Percentiles rank a stretch among this genome's conserved stretches.
These are phyloP conservation scores for Fusarium sp. DNA, from an alignment of 2,329 filamentous ascomycete species.

Conservation along the genomic window DNA sequence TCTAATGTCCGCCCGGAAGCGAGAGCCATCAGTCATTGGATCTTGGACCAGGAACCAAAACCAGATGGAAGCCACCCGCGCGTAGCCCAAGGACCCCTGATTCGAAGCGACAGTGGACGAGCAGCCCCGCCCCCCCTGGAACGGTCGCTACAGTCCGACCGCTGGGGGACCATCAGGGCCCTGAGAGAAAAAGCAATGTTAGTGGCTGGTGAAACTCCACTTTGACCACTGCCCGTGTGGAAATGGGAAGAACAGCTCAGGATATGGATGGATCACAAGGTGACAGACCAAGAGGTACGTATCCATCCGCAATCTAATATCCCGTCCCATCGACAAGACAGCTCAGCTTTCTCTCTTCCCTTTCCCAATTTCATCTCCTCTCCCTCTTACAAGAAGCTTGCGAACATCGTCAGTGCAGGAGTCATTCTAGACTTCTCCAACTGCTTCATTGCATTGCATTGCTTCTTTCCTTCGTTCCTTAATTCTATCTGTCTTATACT, in stretches of 20 bases:
- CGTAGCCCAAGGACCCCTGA: constrained; percentile 28
- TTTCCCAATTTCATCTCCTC: constrained; percentile 5
- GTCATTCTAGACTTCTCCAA: constrained; percentile 14
- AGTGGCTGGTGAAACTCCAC: constrained; percentile 26
- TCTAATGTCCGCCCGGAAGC: constrained; percentile 6
- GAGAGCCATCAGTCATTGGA: constrained; percentile 5
- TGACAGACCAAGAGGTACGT: constrained; percentile 27
- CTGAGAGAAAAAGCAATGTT: constrained; percentile 9
- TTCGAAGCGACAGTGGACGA: constrained; percentile 10
- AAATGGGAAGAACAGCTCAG: constrained; percentile 34
- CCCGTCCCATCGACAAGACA: constrained; percentile 32
- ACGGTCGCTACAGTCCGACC: constrained; percentile 30
- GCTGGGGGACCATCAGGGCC: constrained; percentile 27
- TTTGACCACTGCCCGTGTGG: constrained; percentile 2
- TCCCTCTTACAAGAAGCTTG: constrained; percentile 24
- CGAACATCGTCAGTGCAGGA: constrained; percentile 20
- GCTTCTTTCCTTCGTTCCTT: constrained; percentile 23
- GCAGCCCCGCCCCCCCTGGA: constrained; percentile 12
- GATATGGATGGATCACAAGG: constrained; percentile 18
- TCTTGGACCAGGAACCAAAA: constrained; percentile 17
- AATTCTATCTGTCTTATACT: not conserved
- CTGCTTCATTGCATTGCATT: constrained; percentile 20
- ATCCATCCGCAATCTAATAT: constrained; percentile 38
- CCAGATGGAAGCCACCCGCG: constrained; percentile 19
- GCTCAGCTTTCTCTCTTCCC: constrained; percentile 30